A percentile compares a stretch with the other conserved stretches of the same genome.
These are phyloP conservation scores for Fusarium globosum DNA, from an alignment of 2,329 filamentous ascomycete species.

Conservation along the genomic window DNA sequence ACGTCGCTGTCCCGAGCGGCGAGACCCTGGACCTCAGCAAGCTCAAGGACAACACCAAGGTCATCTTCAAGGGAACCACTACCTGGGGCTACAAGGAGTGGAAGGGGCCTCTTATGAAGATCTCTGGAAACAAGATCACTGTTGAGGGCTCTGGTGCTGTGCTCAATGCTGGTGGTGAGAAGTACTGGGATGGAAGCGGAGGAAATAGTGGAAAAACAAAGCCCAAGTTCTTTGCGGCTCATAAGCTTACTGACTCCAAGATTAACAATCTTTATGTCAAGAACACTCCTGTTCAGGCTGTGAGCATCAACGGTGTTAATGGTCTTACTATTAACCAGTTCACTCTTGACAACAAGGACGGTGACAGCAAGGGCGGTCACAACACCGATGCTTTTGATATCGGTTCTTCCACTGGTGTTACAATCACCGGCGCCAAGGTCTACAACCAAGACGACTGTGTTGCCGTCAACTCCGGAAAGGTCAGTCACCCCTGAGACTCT, in stretches of 20 bases:
- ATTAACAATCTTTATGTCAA: conserved; percentile 54
- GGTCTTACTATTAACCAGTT: conserved; percentile 52
- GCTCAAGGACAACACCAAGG: conserved; percentile 36
- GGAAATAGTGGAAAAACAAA: conserved; percentile 32
- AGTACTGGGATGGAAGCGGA: conserved; percentile 40
- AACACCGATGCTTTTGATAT: conserved; percentile 73
- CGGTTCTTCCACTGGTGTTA: conserved; percentile 59
- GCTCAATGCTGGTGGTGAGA: conserved; percentile 34
- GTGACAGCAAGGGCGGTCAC: conserved; percentile 51
- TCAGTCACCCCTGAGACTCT: rapidly evolving
- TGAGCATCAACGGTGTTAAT: conserved; percentile 52
- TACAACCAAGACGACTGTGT: conserved; percentile 72
- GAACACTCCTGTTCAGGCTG: conserved; percentile 56
- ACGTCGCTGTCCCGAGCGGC: conserved; percentile 34
- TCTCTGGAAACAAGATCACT: conserved; percentile 36
- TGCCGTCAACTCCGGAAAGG: conserved; percentile 63
- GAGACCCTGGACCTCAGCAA: conserved; percentile 37
- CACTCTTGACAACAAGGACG: conserved; percentile 53
- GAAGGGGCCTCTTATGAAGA: conserved; percentile 36
- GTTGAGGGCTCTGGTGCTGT: conserved; percentile 40
- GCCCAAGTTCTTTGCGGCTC: conserved; percentile 43
- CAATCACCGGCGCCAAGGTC: conserved; percentile 63
- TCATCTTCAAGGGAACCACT: conserved; percentile 39
- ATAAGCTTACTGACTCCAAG: conserved; percentile 43
- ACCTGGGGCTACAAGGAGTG: conserved; percentile 43